Conservation (phyloP, 768 basidiomycete genomes). For the Mycena leptocephala region DNA sequence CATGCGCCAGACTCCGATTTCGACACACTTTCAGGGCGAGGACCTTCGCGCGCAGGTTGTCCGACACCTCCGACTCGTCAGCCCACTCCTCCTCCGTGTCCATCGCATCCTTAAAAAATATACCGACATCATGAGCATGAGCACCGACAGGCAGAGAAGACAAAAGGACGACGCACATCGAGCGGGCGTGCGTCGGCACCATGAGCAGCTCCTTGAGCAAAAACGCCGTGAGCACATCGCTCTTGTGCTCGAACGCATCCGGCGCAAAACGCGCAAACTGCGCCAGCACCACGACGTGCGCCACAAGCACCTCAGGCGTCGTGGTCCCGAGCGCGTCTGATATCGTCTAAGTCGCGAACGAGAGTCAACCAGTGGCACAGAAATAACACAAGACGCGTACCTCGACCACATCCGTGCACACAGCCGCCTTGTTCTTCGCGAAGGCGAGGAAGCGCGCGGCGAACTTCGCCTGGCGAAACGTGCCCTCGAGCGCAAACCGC, state of each 20-base stretch:
- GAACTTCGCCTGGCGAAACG: slow-evolving; percentile 86
- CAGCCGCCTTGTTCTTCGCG: slow-evolving; percentile 65
- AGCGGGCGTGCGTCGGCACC: slow-evolving; percentile 64
- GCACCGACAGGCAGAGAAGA: neutral
- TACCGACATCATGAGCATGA: slow-evolving; percentile 12
- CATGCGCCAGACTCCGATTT: slow-evolving; percentile 84
- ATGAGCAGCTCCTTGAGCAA: slow-evolving; percentile 81
- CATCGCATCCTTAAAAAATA: slow-evolving; percentile 72
- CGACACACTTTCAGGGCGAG: slow-evolving; percentile 86
- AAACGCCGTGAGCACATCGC: slow-evolving; percentile 82
- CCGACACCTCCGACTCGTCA: slow-evolving; percentile 74
- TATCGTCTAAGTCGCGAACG: slow-evolving; percentile 66
- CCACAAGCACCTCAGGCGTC: slow-evolving; percentile 68
- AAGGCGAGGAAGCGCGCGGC: slow-evolving; percentile 83
- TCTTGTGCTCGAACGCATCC: slow-evolving; percentile 84
- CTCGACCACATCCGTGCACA: slow-evolving; percentile 73
- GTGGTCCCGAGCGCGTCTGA: slow-evolving; percentile 65
- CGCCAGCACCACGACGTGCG: slow-evolving; percentile 80
- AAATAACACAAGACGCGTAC: slow-evolving; percentile 56
- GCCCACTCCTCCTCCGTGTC: slow-evolving; percentile 84
- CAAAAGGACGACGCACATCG: slow-evolving; percentile 56
- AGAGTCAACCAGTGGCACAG: neutral
- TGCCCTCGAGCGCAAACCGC: slow-evolving; percentile 72
- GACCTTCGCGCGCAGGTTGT: slow-evolving; percentile 78
- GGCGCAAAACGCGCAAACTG: slow-evolving; percentile 82